Evolutionary conservation across 805 yeast genomes (phyloP), one percentile per base, ranked within the genome.

Genomic region (Candida germanica): DNA sequence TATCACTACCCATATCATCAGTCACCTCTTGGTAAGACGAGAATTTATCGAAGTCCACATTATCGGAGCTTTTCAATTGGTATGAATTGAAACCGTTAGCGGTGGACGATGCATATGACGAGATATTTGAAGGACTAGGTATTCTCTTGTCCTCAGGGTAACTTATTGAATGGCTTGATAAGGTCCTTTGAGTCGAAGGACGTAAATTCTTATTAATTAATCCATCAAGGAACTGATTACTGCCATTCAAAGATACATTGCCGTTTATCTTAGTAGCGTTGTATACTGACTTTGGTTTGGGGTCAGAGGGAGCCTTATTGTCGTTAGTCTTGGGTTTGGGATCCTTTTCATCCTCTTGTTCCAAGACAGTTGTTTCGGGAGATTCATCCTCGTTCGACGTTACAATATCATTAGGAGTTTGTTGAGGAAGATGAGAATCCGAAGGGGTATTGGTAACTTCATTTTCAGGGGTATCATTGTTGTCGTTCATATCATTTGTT

Each of bases 101-200:
- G 14, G 12, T 33, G 6, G 36, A 31, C 4, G 38, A 33, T 3
- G 40, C 9, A 20, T 9, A 19, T 2, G 38, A 20, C 11, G 42
- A 35, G 26, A 32, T 31, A 13, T 35, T 31, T 21, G 31, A 36
- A 3, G 42, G 47, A 23, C 43, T 39, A n/a, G 13, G n/a, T 5
- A 37, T 16, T 13, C 38, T 22, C 17, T 22, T 32, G 16, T 18
- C 21, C 12, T 31, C 42, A 10, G 16, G 31, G 23, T 20, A 20
- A 20, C 10, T 20, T 38, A 40, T 26, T 3, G 47, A 43, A 25
- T 33, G 32, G 6, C 39, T 36, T 8, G 50, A 46, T 12, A 38
- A 13, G 2, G 46, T 38, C 29, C 50, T 28, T 15, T 41, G 41
- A 15, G 39, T 35, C 4, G 31, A 27, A 9, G 50, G 50, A 13